Conservation (phyloP, 2,329 filamentous ascomycete genomes). For the Xenosphaeropsis pyriputrescens region DNA sequence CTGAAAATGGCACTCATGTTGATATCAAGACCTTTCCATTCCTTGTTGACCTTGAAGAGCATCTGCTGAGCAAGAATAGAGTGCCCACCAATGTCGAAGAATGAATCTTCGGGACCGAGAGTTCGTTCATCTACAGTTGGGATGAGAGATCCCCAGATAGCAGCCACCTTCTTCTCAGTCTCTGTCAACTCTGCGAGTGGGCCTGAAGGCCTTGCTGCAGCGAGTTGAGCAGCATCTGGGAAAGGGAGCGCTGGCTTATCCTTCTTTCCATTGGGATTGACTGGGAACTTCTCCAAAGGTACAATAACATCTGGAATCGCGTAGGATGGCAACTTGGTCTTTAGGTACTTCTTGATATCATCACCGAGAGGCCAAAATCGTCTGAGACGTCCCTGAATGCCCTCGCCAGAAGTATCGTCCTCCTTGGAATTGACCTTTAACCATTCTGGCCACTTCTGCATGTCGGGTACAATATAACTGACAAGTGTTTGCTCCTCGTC, state of each 20-base stretch:
- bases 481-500: constrained; percentile 78
- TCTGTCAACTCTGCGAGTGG: constrained; percentile 21
- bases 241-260: constrained; percentile 70
- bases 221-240: constrained; percentile 57
- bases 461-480: constrained; percentile 80
- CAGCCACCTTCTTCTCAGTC: constrained; percentile 53
- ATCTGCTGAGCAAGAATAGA: constrained; percentile 71
- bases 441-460: constrained; percentile 58
- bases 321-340: constrained; percentile 57
- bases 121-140: constrained; percentile 51
- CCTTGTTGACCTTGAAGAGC: constrained; percentile 52
- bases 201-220: not conserved
- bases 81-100: constrained; percentile 73
- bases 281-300: constrained; percentile 53
- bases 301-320: constrained; percentile 65
- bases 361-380: constrained; percentile 30
- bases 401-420: not conserved
- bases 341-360: constrained; percentile 49
- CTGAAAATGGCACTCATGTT: constrained; percentile 59
- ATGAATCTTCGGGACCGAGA: constrained; percentile 45
- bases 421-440: constrained; percentile 20
- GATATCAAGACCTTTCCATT: constrained; percentile 47
- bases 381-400: constrained; percentile 10
- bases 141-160: constrained; percentile 62
- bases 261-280: constrained; percentile 81